Conservation (phyloP, 2,329 filamentous ascomycete genomes). For the Penicillium frequentans region DNA sequence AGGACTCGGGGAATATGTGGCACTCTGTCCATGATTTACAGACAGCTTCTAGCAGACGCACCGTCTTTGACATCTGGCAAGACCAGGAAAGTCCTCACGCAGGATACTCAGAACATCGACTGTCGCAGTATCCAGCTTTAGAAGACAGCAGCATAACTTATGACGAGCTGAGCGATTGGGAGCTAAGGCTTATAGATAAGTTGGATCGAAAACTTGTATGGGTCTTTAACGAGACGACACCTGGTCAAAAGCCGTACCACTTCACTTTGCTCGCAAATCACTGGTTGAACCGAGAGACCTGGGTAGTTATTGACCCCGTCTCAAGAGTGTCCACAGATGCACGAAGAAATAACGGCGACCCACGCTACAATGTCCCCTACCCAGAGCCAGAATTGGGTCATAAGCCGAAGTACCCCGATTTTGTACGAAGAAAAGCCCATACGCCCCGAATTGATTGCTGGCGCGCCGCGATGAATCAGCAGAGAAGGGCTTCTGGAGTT, state of each 20-base stretch:
- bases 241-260: conserved; percentile 41
- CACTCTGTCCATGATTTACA: neutral
- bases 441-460: conserved; percentile 40
- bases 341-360: conserved; percentile 36
- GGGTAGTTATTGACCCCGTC: conserved; percentile 41
- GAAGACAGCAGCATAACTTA: neutral
- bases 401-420: conserved; percentile 29
- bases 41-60: neutral
- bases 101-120: neutral
- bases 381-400: conserved; percentile 17
- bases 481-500: conserved; percentile 31
- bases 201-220: conserved; percentile 40
- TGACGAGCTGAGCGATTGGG: conserved; percentile 32
- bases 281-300: conserved; percentile 43
- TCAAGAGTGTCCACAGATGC: conserved; percentile 34
- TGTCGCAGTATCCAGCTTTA: neutral
- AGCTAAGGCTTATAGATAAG: conserved; percentile 35
- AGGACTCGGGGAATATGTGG: neutral
- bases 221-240: conserved; percentile 38
- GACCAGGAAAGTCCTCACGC: neutral
- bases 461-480: conserved; percentile 38
- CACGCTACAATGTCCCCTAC: conserved; percentile 35
- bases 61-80: neutral
- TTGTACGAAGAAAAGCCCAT: conserved; percentile 18
- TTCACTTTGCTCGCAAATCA: conserved; percentile 43